Conservation (phyloP, 768 basidiomycete species). For the Rhodotorula diobovata region DNA sequence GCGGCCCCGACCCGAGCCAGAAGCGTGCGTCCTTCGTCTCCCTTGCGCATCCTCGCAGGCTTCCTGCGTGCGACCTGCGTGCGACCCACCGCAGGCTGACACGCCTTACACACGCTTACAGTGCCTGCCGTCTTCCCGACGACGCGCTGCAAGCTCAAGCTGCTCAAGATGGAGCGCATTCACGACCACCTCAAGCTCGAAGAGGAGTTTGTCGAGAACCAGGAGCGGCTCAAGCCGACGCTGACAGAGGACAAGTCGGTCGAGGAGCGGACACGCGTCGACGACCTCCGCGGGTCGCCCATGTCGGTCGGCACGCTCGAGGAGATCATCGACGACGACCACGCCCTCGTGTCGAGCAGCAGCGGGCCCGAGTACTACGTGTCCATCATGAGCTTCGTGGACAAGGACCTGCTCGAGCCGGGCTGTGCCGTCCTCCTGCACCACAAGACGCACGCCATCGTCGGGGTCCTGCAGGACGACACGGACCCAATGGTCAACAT, state of each 20-base stretch:
- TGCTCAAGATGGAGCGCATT: constrained; percentile 95
- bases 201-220: constrained; percentile 88
- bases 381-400: constrained; percentile 94
- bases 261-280: constrained; percentile 89
- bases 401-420: constrained; percentile 95
- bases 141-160: constrained; percentile 87
- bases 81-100: too few species aligned
- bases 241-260: constrained; percentile 87
- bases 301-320: constrained; percentile 99
- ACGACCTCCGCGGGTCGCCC: constrained; percentile 87
- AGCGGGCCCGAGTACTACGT: constrained; percentile 96
- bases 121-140: constrained; percentile 89
- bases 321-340: constrained; percentile 93
- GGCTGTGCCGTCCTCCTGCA: constrained; percentile 91
- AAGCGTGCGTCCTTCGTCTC: constrained; percentile 50
- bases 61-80: too few species aligned
- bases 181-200: constrained; percentile 96
- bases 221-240: constrained; percentile 83
- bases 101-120: not conserved
- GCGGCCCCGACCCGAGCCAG: constrained; percentile 82
- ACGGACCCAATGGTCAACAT: constrained; percentile 92
- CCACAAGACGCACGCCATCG: constrained; percentile 90
- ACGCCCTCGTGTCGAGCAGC: constrained; percentile 94
- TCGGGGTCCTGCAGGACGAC: constrained; percentile 93
- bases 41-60: not conserved